Evolutionary conservation across 495 filamentous ascomycete genomes (phyloP), one percentile per base, ranked within the genome.

Genomic region (Penicillium simplicissimum): DNA sequence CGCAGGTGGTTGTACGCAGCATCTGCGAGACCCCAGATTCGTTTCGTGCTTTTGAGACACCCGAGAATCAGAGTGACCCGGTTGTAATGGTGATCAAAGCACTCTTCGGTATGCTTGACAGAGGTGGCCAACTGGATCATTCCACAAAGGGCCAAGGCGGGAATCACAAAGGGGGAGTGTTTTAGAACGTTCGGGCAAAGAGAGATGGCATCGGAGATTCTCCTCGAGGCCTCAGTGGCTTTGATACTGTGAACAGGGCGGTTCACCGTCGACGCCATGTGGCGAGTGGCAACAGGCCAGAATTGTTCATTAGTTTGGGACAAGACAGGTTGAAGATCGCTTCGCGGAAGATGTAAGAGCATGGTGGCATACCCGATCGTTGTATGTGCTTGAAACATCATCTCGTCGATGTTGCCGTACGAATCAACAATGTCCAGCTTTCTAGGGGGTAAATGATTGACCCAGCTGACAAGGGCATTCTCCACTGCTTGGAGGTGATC

Each of bases 381-480:
- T 25, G 71, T 59, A 31, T 80, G 78, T 8, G 78, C 76, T 51
- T 79, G 76, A 43, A 80, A 78, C 60, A 80, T 69, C 73, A 80
- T 80, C 55, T 80, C 78, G 42, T 80, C 78, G 15, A 80, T 73
- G 40, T 72, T 75, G 8, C 77, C 77, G 51, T 79, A 79, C 19
- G 67, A 67, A 58, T 80, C 76, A n/a, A 80, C 72, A 38, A 80
- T 73, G 43, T 79, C 77, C 23, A 74, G 58, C 45, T 80, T 80
- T 47, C 68, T 71, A 10, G 72, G 55, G 0, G 77, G 77, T 8
- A 80, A 60, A 55, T 79, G 76, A 61, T 80, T 77, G 40, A 71
- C 66, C 77, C 77, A 80, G 66, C 77, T 79, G 28, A 76, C 73
- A 8, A 80, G 70, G 14, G 77, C 76, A 62, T 80, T 80, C 37